A percentile compares a stretch with the other conserved stretches of the same genome.
These are phyloP conservation scores for Aspergillus puulaauensis DNA, from an alignment of 2,329 filamentous ascomycete genomes.

Conservation along the genomic window DNA sequence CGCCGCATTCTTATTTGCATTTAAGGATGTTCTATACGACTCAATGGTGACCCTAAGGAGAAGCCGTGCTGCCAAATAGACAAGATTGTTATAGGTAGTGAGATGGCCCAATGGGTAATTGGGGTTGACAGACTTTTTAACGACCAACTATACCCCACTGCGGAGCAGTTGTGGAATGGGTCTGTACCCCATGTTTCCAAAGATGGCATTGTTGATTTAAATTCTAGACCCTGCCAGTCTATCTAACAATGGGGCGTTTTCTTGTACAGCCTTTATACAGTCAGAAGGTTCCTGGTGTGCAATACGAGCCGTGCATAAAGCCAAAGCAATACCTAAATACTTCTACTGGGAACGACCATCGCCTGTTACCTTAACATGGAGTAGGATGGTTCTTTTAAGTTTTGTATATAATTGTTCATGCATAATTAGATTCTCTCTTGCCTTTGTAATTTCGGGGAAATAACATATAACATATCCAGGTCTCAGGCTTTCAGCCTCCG, in stretches of 20 bases:
- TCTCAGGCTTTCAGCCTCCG: too few species aligned
- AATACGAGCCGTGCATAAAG: not conserved
- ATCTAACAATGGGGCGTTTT: not conserved
- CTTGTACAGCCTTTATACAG: not conserved
- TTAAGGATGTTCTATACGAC: constrained; percentile 95
- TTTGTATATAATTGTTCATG: too few species aligned
- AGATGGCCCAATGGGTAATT: not conserved
- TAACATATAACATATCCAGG: too few species aligned
- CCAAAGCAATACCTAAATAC: too few species aligned
- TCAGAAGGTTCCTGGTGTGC: not conserved
- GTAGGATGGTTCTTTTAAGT: too few species aligned
- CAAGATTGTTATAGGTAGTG: not conserved
- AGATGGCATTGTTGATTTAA: not conserved
- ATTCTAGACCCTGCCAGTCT: not conserved
- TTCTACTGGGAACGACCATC: too few species aligned
- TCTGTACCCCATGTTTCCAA: not conserved
- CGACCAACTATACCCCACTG: not conserved
- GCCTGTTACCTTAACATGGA: too few species aligned
- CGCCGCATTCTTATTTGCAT: constrained; percentile 92
- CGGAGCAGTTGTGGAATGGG: not conserved
- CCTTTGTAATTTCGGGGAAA: too few species aligned
- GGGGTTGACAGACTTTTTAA: not conserved
- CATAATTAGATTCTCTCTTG: too few species aligned
- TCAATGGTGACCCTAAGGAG: constrained; percentile 37
- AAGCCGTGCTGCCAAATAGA: constrained; percentile 32